Evolutionary conservation across 352 stramenopile genomes (phyloP), one percentile per base, ranked within the genome.

Genomic region (Thraustotheca clavata): DNA sequence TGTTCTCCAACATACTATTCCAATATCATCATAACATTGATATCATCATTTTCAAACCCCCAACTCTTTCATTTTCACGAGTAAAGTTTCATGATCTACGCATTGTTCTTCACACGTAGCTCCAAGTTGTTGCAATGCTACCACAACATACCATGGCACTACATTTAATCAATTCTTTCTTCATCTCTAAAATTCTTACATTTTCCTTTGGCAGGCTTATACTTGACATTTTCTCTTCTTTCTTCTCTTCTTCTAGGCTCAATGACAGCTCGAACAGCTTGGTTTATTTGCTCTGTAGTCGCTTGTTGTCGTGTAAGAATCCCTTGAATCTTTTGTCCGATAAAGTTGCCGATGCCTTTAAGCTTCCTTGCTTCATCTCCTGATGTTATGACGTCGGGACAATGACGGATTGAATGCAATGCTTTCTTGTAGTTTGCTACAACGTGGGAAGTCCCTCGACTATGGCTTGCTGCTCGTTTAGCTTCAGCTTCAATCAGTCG

Each of bases 131-230:
- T 72, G 57, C n/a, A 94, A 71, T 20, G 46, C 78, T 31, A 83
- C 38, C 33, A 94, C 62, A 47, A 91, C 75, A 27, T 78, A 89
- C 85, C 85, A 94, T 29, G 85, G 82, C 65, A 91, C 85, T 94
- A 63, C 6, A 8, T 35, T n/a, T n/a, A n/a, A 61, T 31, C 6
- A 2, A 0, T 26, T n/a, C 16, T 57, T 16, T 11, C 12, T 54
- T 26, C 39, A 0, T 3, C 36, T 8, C n/a, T 29, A 40, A 3
- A 16, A 35, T 32, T 34, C 57, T 27, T 73, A 92, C 83, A 80
- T 55, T 90, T 92, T 29, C 71, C 67, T 27, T 81, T 75, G 5
- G 76, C 69, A 18, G 83, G 83, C 3, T 71, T 69, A 40, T 92
- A 92, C 29, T 54, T 54, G 16, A 22, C 18, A 4, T 32, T 20